Evolutionary conservation across 2,329 filamentous ascomycete species (phyloP), one percentile per base, ranked within the genome.

Genomic region (Ophiocordyceps sinensis): DNA sequence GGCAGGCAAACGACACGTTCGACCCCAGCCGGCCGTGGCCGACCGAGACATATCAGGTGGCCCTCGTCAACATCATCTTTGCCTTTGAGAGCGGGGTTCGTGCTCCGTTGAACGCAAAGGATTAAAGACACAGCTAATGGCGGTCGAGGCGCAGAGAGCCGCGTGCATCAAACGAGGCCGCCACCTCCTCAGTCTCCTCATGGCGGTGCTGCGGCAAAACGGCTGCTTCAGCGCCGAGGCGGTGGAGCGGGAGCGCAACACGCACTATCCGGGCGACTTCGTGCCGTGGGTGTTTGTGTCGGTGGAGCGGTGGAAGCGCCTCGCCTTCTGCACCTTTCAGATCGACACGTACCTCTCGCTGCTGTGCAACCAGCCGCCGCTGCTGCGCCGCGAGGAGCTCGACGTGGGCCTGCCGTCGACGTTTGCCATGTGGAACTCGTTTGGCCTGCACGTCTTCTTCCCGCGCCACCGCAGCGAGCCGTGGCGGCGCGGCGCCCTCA

Each of bases 21-120:
- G 41, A 59, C 42, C 41, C 49, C 11, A 46, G 44, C n/a, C 46
- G 46, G 3, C 45, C 45, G 8, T 53, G 61, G 58, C 50, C 54
- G 4, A 39, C 53, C 36, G 49, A 56, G 17, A 48, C 57, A 1
- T 64, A 59, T 35, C 56, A 62, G 43, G 53, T 57, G 0, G 51
- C 59, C 4, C 44, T 65, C 4, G 41, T 66, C 3, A 61, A 62
- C 26, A 56, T 65, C 1, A 51, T 65, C 2, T 66, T 66, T 41
- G 59, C 57, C 1, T 54, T 66, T 10, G 57, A 62, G 19, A 52
- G 51, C 1, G 59, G 59, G 4, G 59, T 62, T 41, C 10, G 57
- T 43, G 15, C 5, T 17, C 29, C 29, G n/a, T n/a, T n/a, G n/a
- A n/a, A n/a, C n/a, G n/a, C n/a, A n/a, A n/a, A n/a, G n/a, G n/a